These are phyloP conservation scores for Tephrocybe rancida DNA, from an alignment of 768 basidiomycete species.

Conservation along the genomic window DNA sequence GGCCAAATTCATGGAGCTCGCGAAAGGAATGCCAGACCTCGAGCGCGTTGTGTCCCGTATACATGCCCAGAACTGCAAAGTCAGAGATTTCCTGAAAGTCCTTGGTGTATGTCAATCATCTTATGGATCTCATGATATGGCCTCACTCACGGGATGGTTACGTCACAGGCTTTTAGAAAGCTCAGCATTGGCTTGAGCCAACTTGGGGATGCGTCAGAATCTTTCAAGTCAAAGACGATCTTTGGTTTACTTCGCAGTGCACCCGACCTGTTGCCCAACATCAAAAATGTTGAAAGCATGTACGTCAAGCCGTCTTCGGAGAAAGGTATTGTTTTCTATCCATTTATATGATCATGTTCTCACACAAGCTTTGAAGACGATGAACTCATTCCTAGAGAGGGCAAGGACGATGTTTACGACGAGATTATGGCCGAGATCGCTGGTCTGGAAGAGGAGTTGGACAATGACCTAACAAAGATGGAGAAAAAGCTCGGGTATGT, in stretches of 20 bases:
- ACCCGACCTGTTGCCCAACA: slow-evolving; percentile 73
- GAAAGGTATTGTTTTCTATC: slow-evolving; percentile 48
- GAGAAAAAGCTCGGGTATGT: slow-evolving; percentile 68
- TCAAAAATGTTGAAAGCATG: slow-evolving; percentile 74
- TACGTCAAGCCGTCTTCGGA: slow-evolving; percentile 58
- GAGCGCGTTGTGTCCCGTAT: slow-evolving; percentile 95
- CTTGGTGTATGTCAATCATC: slow-evolving; percentile 52
- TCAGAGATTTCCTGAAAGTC: slow-evolving; percentile 87
- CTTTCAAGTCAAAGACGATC: slow-evolving; percentile 79
- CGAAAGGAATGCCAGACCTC: slow-evolving; percentile 86
- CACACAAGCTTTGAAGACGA: slow-evolving; percentile 44
- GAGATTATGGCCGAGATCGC: slow-evolving; percentile 70
- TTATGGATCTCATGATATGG: neutral
- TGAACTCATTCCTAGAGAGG: slow-evolving; percentile 79
- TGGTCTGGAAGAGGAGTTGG: slow-evolving; percentile 69
- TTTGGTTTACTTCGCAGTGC: slow-evolving; percentile 74
- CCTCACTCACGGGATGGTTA: neutral
- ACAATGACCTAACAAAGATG: slow-evolving; percentile 66
- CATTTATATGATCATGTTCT: neutral
- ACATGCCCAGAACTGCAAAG: slow-evolving; percentile 88
- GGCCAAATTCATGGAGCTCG: slow-evolving; percentile 69
- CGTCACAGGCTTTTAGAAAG: slow-evolving; percentile 67
- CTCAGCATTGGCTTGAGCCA: slow-evolving; percentile 67
- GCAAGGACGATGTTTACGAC: slow-evolving; percentile 88
- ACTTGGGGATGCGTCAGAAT: slow-evolving; percentile 66